Percentiles rank a stretch among this genome's conserved stretches.
phyloP scores from a whole-genome alignment of 2,329 filamentous ascomycete genomes.

The Ploettnerulaceae sp. region DNA sequence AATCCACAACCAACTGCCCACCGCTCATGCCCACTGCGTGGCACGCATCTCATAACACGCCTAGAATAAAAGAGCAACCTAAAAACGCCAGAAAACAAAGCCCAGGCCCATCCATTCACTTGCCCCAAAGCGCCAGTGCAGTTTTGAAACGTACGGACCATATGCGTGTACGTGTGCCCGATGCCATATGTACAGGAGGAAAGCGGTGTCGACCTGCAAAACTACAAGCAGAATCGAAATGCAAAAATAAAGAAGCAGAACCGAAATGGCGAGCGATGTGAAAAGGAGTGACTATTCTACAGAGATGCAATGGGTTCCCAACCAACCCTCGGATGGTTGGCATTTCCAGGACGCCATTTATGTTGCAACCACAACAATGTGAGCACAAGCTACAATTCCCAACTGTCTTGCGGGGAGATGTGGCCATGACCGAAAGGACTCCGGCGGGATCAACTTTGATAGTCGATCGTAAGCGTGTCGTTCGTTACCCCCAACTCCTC shows the following conservation, averaged over 20 bases:
- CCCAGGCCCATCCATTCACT: neutral
- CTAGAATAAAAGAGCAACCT: too few relatives aligned
- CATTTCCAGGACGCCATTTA: conserved; percentile 5
- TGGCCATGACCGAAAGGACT: conserved; percentile 3
- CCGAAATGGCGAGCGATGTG: neutral
- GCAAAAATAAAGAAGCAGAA: neutral
- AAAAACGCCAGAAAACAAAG: neutral
- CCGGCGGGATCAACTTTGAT: conserved; percentile 3
- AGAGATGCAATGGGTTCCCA: neutral
- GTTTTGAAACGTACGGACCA: too few relatives aligned
- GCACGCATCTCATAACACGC: too few relatives aligned
- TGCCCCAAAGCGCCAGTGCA: neutral
- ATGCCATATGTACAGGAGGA: conserved; percentile 1
- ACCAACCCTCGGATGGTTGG: neutral
- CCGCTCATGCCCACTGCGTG: too few relatives aligned
- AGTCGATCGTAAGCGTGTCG: neutral
- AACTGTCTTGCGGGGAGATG: neutral
- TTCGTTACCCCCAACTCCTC: conserved; percentile 6
- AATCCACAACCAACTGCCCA: too few relatives aligned
- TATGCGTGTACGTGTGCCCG: conserved; percentile 4
- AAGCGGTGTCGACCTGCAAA: neutral
- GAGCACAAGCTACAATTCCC: neutral
- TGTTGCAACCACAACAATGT: neutral
- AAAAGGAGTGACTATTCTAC: conserved; percentile 11
- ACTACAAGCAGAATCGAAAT: neutral